A percentile compares a stretch with the other conserved stretches of the same genome.
phyloP scores from a whole-genome alignment of 2,329 filamentous ascomycete species.

The Daldinia eschscholtzii region DNA sequence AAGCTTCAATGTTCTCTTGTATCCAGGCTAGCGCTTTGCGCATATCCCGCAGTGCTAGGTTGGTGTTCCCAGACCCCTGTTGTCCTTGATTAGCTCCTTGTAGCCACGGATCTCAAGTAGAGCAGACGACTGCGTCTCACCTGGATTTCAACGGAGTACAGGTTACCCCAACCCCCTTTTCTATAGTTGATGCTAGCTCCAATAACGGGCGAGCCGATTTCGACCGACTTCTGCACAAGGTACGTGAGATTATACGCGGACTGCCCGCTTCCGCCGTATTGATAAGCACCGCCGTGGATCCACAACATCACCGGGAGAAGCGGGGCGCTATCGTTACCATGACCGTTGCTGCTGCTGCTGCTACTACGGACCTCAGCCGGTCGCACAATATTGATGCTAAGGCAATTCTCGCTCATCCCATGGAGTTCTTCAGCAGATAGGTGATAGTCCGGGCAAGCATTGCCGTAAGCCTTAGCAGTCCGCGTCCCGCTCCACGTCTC shows the following conservation, averaged over 20 bases:
- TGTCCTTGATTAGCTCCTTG: slow-evolving; percentile 16
- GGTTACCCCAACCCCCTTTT: slow-evolving; percentile 50
- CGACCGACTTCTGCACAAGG: slow-evolving; percentile 62
- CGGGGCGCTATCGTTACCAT: slow-evolving; percentile 4
- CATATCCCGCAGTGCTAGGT: slow-evolving; percentile 49
- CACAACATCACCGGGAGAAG: slow-evolving; percentile 52
- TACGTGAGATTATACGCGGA: slow-evolving; percentile 71
- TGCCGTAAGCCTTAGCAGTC: slow-evolving; percentile 40
- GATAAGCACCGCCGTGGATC: slow-evolving; percentile 53
- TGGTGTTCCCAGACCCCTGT: slow-evolving; percentile 50
- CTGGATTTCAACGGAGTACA: slow-evolving; percentile 50
- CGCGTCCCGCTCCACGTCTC: slow-evolving; percentile 42
- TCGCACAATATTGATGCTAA: slow-evolving; percentile 53
- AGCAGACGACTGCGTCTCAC: slow-evolving; percentile 23
- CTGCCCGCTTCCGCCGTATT: slow-evolving; percentile 52
- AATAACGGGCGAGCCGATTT: slow-evolving; percentile 61
- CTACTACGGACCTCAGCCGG: slow-evolving; percentile 37
- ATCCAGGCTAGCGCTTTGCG: slow-evolving; percentile 49
- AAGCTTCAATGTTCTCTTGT: slow-evolving; percentile 50
- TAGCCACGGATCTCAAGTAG: neutral
- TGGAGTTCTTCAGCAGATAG: slow-evolving; percentile 36
- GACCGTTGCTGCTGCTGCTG: neutral
- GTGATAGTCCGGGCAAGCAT: slow-evolving; percentile 46
- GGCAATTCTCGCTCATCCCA: slow-evolving; percentile 52
- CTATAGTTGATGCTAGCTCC: slow-evolving; percentile 64